These are phyloP conservation scores for Viola pubescens DNA, from an alignment of 441 rosid species.

Conservation along the genomic window DNA sequence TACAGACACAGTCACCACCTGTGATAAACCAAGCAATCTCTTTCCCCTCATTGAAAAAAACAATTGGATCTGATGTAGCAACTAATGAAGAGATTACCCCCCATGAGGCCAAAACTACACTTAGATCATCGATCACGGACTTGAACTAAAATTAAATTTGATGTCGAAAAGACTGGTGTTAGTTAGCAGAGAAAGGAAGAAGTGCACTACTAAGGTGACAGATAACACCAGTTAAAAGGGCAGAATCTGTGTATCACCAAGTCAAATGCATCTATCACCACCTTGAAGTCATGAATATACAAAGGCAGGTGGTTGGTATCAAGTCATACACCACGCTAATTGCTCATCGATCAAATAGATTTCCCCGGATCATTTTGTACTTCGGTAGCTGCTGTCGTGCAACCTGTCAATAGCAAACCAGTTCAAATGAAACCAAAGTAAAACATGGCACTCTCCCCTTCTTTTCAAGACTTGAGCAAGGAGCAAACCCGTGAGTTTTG, in stretches of 20 bases:
- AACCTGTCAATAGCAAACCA: conserved; percentile 31
- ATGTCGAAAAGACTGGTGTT: too few relatives aligned
- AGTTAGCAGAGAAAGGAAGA: neutral
- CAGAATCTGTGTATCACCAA: conserved; percentile 21
- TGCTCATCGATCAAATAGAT: conserved; percentile 20
- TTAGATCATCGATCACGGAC: too few relatives aligned
- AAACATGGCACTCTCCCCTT: neutral
- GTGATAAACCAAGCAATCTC: too few relatives aligned
- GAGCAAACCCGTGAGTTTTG: too few relatives aligned
- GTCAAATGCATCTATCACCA: conserved; percentile 26
- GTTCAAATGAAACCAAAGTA: neutral
- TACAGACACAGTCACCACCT: too few relatives aligned
- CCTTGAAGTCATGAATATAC: conserved; percentile 34
- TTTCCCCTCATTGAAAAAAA: too few relatives aligned
- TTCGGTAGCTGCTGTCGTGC: conserved; percentile 18
- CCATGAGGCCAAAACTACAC: too few relatives aligned
- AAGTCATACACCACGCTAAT: conserved; percentile 15
- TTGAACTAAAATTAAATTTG: too few relatives aligned
- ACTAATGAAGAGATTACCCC: too few relatives aligned
- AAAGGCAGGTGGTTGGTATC: conserved; percentile 18
- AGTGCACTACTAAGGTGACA: conserved; percentile 8
- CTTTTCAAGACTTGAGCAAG: too few relatives aligned
- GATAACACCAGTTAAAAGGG: conserved; percentile 29
- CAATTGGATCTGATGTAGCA: too few relatives aligned
- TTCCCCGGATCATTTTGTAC: conserved; percentile 17